Evolutionary conservation across 2,329 filamentous ascomycete species (phyloP).

Genomic region (Hypoxylon sp.): DNA sequence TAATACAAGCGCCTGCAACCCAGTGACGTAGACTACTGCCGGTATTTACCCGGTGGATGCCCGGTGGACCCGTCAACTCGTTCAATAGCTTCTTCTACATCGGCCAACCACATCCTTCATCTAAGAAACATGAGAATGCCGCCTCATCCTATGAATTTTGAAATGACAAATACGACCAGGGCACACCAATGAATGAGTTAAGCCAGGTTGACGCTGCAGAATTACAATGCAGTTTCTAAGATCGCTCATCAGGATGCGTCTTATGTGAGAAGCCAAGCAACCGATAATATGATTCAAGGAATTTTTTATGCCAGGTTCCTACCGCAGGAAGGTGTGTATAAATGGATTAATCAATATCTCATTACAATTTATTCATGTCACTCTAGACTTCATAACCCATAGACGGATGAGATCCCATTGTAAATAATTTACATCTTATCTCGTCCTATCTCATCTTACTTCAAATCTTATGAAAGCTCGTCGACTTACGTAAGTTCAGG

Average conservation of each 20-base stretch:
- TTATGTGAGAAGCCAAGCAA: slow-evolving; percentile 18
- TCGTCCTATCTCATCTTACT: slow-evolving; percentile 11
- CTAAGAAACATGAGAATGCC: slow-evolving; percentile 20
- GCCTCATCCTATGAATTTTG: slow-evolving; percentile 4
- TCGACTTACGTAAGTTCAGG: slow-evolving; percentile 59
- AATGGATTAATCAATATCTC: not conserved
- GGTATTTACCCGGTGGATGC: slow-evolving; percentile 33
- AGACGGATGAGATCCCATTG: not conserved
- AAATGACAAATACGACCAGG: not conserved
- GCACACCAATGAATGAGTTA: slow-evolving; percentile 5
- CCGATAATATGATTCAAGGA: slow-evolving; percentile 72
- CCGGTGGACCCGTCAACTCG: not conserved
- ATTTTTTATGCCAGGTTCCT: slow-evolving; percentile 81
- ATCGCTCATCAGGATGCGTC: not conserved
- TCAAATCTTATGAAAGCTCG: not conserved
- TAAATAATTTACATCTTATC: slow-evolving; percentile 4
- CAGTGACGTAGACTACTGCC: slow-evolving; percentile 19
- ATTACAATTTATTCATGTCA: too few relatives aligned
- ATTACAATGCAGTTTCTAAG: slow-evolving; percentile 9
- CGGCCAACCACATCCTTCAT: slow-evolving; percentile 19
- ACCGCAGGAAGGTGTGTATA: slow-evolving; percentile 72
- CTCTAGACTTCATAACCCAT: not conserved
- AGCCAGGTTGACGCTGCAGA: not conserved
- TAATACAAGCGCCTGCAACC: slow-evolving; percentile 24
- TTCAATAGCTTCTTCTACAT: not conserved